Evolutionary conservation across 2,329 filamentous ascomycete species (phyloP), one percentile per base, ranked within the genome.

Genomic region (Pyrenochaeta sp.): DNA sequence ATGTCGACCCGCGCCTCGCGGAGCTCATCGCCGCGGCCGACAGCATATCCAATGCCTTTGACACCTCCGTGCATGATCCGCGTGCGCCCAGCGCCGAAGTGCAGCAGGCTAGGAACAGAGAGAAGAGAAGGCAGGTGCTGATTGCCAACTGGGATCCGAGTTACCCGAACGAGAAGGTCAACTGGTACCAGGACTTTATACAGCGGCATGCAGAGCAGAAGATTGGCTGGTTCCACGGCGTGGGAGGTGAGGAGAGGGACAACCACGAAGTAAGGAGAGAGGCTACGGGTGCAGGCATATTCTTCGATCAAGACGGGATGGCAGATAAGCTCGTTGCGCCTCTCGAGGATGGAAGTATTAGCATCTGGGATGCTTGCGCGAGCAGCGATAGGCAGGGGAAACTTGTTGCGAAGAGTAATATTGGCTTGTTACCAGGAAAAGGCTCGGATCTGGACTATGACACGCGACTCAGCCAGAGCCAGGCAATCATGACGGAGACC

Each of bases 131-230:
- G 49, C 76, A 79, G 18, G 83, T 87, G 44, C 83, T 91, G 51
- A 79, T 90, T 68, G 87, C 88, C 4, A 91, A 91, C 63, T 97
- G 92, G 92, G 91, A 97, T 63, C 91, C 91, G 0, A 86, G 85
- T 0, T 92, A 89, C 59, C 85, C 87, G 0, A 79, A 77, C 4
- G 92, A 97, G 75, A 81, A 80, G 35, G 82, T 93, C 17, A 87
- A 90, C 43, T 97, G 92, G 89, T 97, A 96, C 73, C 85, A 90
- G 49, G 93, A 97, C 74, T 97, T 92, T 69, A 89, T 96, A 58
- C 91, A 93, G 47, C 84, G 93, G 30, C 84, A 93, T 75, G 92
- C 87, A 0, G 87, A 88, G 0, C 82, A 92, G n/a, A 83, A 82
- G 12, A 80, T 92, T 47, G 88, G 84, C 64, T 97, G 93, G 93